A percentile compares a stretch with the other conserved stretches of the same genome.
phyloP scores from a whole-genome alignment of 2,329 filamentous ascomycete genomes.

The Epichloe gansuensis region DNA sequence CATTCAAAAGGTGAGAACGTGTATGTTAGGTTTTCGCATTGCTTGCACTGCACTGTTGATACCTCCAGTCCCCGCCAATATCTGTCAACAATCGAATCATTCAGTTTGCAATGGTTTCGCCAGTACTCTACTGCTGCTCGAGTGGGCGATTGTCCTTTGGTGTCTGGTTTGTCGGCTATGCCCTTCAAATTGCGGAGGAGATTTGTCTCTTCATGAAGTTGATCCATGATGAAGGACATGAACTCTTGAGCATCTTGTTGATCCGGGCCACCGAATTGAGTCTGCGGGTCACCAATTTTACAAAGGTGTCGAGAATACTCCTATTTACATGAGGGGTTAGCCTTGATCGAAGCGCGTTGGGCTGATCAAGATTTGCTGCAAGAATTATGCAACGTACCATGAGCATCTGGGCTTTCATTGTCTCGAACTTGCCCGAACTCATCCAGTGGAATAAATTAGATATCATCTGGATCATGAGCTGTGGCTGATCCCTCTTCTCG shows the following conservation, averaged over 20 bases:
- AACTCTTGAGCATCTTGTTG: conserved; percentile 94
- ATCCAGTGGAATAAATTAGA: conserved; percentile 47
- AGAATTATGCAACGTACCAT: conserved; percentile 34
- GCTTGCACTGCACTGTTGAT: conserved; percentile 55
- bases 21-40: conserved; percentile 36
- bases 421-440: conserved; percentile 33
- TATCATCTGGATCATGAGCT: conserved; percentile 47
- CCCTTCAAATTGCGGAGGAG: conserved; percentile 30
- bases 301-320: conserved; percentile 39
- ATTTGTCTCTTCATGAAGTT: conserved; percentile 80
- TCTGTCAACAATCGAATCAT: conserved; percentile 63
- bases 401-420: conserved; percentile 41
- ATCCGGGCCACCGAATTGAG: conserved; percentile 53
- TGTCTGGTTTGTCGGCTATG: conserved; percentile 19
- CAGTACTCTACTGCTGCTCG: conserved; percentile 63
- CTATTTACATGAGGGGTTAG: conserved; percentile 18
- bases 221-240: conserved; percentile 66
- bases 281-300: conserved; percentile 14
- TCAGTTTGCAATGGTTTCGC: conserved; percentile 54
- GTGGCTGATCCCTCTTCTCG: conserved; percentile 37
- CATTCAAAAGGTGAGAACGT: conserved; percentile 40
- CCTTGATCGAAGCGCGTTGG: not conserved
- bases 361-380: not conserved
- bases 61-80: conserved; percentile 70
- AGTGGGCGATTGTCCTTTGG: conserved; percentile 21